Evolutionary conservation across 2,329 filamentous ascomycete genomes (phyloP).

Genomic region (Penicillium sp.): DNA sequence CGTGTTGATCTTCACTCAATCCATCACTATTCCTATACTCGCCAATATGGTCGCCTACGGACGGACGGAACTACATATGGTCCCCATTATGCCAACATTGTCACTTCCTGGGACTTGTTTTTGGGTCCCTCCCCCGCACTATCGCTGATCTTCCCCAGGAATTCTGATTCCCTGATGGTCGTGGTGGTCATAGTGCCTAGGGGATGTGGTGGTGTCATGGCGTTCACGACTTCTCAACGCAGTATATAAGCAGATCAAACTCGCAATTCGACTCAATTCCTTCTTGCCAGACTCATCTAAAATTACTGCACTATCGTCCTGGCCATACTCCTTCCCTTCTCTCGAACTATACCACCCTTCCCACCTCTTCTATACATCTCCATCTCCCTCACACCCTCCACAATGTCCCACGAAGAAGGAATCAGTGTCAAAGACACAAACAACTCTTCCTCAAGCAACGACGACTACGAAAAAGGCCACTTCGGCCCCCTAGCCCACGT

Average conservation of each 20-base stretch:
- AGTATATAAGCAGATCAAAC: not conserved
- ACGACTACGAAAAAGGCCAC: constrained; percentile 1
- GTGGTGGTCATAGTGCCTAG: not conserved
- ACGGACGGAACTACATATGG: not conserved
- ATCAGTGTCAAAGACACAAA: constrained; percentile 8
- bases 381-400: not conserved
- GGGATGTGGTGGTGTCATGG: not conserved
- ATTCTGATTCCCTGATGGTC: not conserved
- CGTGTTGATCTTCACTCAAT: constrained; percentile 2
- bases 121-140: not conserved
- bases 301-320: not conserved
- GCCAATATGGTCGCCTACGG: not conserved
- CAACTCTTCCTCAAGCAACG: not conserved
- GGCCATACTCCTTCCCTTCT: not conserved
- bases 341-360: not conserved
- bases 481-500: constrained; percentile 47
- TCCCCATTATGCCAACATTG: not conserved
- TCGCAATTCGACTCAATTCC: not conserved
- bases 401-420: constrained; percentile 5
- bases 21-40: not conserved
- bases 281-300: not conserved
- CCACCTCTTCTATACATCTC: not conserved
- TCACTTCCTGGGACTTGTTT: not conserved
- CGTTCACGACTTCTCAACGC: not conserved
- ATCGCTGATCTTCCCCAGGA: constrained; percentile 1